Evolutionary conservation across 257 asterid species (phyloP).

Genomic region (Solanum chiquidenum): DNA sequence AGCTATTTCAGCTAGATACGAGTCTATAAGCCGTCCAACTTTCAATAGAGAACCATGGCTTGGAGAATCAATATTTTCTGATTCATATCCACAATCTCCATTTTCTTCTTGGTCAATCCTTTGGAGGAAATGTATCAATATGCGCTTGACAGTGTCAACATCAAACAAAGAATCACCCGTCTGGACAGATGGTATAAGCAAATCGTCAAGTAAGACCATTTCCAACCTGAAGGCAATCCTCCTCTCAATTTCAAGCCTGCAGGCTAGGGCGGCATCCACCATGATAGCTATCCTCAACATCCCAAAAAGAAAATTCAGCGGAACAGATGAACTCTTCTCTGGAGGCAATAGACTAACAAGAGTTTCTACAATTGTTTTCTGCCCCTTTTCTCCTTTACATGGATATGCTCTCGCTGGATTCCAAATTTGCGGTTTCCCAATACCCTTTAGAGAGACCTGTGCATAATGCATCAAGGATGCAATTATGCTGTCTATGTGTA

Average conservation of each 20-base stretch:
- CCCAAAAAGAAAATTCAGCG: slow-evolving; percentile 43
- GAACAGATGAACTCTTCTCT: slow-evolving; percentile 37
- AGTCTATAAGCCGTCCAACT: slow-evolving; percentile 55
- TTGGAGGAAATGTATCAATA: slow-evolving; percentile 48
- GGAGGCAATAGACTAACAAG: slow-evolving; percentile 38
- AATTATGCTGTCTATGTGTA: slow-evolving; percentile 34
- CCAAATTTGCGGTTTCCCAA: slow-evolving; percentile 52
- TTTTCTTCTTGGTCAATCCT: slow-evolving; percentile 44
- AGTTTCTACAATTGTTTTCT: slow-evolving; percentile 32
- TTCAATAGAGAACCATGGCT: slow-evolving; percentile 44
- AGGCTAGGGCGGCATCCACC: slow-evolving; percentile 38
- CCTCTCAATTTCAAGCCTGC: slow-evolving; percentile 46
- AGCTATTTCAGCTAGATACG: slow-evolving; percentile 57
- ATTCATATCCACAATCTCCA: slow-evolving; percentile 47
- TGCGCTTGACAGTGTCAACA: slow-evolving; percentile 38
- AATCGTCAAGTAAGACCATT: slow-evolving; percentile 49
- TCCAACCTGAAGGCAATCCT: slow-evolving; percentile 43
- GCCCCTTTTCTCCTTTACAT: slow-evolving; percentile 17
- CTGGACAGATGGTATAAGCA: slow-evolving; percentile 42
- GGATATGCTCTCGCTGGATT: slow-evolving; percentile 38
- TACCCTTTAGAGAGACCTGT: slow-evolving; percentile 34
- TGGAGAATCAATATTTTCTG: slow-evolving; percentile 40
- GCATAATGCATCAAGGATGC: slow-evolving; percentile 56
- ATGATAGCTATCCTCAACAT: slow-evolving; percentile 48
- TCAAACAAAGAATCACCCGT: slow-evolving; percentile 51